A percentile compares a stretch with the other conserved stretches of the same genome.
phyloP scores from a whole-genome alignment of 129 eudicot species.

The Gnaphalium uliginosum region DNA sequence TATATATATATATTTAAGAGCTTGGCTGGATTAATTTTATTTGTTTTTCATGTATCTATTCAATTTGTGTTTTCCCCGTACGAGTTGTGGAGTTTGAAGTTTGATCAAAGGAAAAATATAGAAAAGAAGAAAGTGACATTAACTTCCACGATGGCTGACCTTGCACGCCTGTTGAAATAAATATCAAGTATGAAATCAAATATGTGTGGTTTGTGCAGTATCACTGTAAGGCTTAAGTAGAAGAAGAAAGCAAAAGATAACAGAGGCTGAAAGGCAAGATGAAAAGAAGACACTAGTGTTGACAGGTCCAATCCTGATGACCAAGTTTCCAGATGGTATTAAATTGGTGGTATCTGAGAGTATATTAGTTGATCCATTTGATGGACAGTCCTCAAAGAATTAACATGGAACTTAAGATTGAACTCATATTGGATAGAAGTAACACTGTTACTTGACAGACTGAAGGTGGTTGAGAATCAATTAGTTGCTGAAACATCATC shows the following conservation, averaged over 20 bases:
- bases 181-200: background rate
- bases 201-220: background rate
- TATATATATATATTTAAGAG: no score
- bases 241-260: background rate
- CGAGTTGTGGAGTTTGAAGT: background rate
- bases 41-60: background rate
- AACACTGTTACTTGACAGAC: no score
- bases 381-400: no score
- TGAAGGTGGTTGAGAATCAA: no score
- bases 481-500: no score
- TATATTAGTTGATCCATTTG: no score
- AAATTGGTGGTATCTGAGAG: no score
- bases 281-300: background rate
- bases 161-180: background rate
- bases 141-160: background rate
- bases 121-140: background rate
- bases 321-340: background rate
- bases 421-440: no score
- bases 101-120: background rate
- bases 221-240: background rate
- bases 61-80: background rate
- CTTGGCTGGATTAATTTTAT: background rate
- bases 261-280: background rate
- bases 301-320: background rate
- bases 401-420: no score